Evolutionary conservation across 1,139 yeast genomes (phyloP).

Genomic region (Ogataea hybrid): DNA sequence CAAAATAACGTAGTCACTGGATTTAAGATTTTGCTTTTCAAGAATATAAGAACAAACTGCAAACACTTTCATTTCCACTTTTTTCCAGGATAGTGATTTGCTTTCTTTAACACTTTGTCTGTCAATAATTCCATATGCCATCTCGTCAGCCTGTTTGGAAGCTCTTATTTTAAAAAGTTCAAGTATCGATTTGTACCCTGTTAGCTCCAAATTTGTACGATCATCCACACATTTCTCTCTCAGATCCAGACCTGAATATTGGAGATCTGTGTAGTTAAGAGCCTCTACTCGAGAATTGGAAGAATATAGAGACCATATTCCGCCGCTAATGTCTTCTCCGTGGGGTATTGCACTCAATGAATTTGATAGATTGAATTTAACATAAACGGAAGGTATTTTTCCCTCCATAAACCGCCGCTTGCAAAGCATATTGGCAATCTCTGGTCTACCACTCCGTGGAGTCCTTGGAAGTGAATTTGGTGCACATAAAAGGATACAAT

Average conservation of each 20-base stretch:
- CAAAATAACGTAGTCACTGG: slow-evolving; percentile 73
- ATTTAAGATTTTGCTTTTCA: slow-evolving; percentile 49
- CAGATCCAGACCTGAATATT: slow-evolving; percentile 76
- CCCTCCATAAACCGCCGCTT: slow-evolving; percentile 81
- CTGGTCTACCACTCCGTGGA: slow-evolving; percentile 78
- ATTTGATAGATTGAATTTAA: slow-evolving; percentile 71
- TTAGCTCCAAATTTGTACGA: slow-evolving; percentile 67
- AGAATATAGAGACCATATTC: slow-evolving; percentile 79
- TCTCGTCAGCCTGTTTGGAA: slow-evolving; percentile 68
- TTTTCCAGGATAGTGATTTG: slow-evolving; percentile 75
- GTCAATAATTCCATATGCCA: slow-evolving; percentile 73
- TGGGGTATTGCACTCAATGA: slow-evolving; percentile 70
- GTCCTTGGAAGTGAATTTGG: slow-evolving; percentile 84
- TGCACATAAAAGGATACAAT: slow-evolving; percentile 79
- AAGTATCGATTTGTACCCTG: slow-evolving; percentile 69
- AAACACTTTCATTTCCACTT: slow-evolving; percentile 73
- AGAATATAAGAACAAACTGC: slow-evolving; percentile 63
- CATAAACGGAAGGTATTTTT: slow-evolving; percentile 68
- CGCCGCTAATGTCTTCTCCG: slow-evolving; percentile 78
- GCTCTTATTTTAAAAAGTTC: slow-evolving; percentile 82
- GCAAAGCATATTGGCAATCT: slow-evolving; percentile 91
- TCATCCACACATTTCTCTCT: slow-evolving; percentile 74
- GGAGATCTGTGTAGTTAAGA: slow-evolving; percentile 48
- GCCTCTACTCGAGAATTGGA: slow-evolving; percentile 58
- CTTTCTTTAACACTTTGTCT: slow-evolving; percentile 47